A percentile compares a stretch with the other conserved stretches of the same genome.
phyloP scores from a whole-genome alignment of 1,284 basidiomycete species.

The Agaricales sp. region DNA sequence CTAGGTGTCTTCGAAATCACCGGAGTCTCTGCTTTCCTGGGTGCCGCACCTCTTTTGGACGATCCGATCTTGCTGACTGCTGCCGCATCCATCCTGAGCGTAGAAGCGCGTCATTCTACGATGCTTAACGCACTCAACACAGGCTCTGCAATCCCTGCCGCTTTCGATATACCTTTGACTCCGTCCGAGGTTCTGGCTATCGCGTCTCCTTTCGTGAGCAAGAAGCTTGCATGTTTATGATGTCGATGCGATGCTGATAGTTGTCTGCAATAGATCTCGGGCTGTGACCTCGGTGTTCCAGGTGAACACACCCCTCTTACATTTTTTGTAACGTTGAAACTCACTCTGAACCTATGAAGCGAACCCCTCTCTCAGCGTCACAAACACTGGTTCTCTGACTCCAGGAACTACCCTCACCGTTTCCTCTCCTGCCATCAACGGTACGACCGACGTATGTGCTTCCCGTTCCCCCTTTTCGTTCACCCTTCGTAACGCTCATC shows the following conservation, averaged over 20 bases:
- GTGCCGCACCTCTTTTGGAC: conserved; percentile 54
- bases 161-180: conserved; percentile 63
- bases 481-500: not conserved
- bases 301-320: too few relatives aligned
- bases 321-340: too few relatives aligned
- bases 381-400: conserved; percentile 36
- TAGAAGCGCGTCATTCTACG: conserved; percentile 77
- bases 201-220: conserved; percentile 60
- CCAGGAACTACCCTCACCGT: conserved; percentile 57
- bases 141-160: conserved; percentile 48
- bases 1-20: conserved; percentile 59
- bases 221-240: conserved; percentile 25
- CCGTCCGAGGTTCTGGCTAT: conserved; percentile 68
- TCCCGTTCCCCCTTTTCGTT: not conserved
- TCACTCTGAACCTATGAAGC: not conserved
- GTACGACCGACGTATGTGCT: conserved; percentile 34
- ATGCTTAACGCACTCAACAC: conserved; percentile 61
- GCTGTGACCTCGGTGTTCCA: conserved; percentile 51
- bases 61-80: conserved; percentile 58
- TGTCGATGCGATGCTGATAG: not conserved
- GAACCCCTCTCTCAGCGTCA: conserved; percentile 54
- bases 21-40: conserved; percentile 74
- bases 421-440: conserved; percentile 43
- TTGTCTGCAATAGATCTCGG: not conserved
- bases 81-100: conserved; percentile 70